Evolutionary conservation across 1,284 basidiomycete genomes (phyloP).

Genomic region (Apiotrichum gamsii): DNA sequence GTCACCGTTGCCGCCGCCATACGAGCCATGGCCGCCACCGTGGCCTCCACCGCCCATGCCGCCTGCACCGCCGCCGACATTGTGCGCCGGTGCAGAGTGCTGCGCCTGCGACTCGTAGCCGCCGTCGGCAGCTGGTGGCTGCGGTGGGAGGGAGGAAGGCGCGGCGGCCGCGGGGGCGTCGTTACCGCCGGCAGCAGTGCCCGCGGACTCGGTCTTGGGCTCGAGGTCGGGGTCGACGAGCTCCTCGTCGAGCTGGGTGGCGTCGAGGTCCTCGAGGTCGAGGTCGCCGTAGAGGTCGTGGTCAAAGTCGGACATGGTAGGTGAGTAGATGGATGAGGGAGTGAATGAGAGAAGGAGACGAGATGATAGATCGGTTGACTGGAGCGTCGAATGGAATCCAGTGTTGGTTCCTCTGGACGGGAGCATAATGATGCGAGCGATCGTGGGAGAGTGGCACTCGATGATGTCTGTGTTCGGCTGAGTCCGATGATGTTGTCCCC

Average conservation of each 20-base stretch:
- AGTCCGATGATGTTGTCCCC: too few species aligned
- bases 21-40: background rate
- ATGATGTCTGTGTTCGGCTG: too few species aligned
- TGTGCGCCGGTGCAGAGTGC: background rate
- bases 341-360: background rate
- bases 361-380: background rate
- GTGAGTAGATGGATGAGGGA: background rate
- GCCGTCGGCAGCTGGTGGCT: background rate
- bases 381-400: background rate
- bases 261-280: constrained; percentile 40
- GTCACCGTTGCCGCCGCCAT: background rate
- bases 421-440: too few species aligned
- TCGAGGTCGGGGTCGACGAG: constrained; percentile 30
- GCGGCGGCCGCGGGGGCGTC: background rate
- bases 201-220: background rate
- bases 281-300: constrained; percentile 37
- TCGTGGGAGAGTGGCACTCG: background rate
- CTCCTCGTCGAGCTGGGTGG: constrained; percentile 35
- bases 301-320: constrained; percentile 38
- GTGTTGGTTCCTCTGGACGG: too few species aligned
- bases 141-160: background rate
- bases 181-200: background rate
- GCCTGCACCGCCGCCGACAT: background rate
- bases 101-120: background rate
- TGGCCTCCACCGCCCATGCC: background rate